Evolutionary conservation across 768 basidiomycete genomes (phyloP).

Genomic region (Pisolithus albus): DNA sequence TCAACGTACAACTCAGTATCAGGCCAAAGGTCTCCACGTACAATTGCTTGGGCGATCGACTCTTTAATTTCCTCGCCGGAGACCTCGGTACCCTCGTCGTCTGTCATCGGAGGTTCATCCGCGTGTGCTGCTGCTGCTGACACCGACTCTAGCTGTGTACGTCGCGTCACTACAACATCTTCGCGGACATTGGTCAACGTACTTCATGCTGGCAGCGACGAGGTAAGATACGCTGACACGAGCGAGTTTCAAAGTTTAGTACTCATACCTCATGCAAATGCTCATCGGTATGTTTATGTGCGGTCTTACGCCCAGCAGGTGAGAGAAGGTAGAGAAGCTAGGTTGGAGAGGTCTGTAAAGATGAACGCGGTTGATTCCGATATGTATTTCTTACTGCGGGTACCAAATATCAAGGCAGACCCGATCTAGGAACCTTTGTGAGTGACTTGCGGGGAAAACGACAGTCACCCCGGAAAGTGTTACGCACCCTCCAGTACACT

Average conservation of each 20-base stretch:
- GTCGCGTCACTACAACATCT: background rate
- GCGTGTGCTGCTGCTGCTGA: conserved; percentile 14
- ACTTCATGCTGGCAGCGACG: conserved; percentile 15
- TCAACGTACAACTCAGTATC: conserved; percentile 2
- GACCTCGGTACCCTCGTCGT: conserved; percentile 27
- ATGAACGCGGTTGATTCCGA: background rate
- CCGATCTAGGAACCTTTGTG: conserved; percentile 16
- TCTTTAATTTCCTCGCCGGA: conserved; percentile 26
- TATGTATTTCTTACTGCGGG: conserved; percentile 18
- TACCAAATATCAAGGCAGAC: conserved; percentile 27
- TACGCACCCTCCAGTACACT: conserved; percentile 26
- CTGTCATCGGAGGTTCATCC: conserved; percentile 12
- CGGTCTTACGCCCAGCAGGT: conserved; percentile 20
- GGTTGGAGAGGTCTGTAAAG: background rate
- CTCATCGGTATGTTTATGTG: conserved; percentile 15
- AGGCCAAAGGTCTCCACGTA: conserved; percentile 10
- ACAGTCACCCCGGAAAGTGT: background rate
- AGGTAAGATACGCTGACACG: conserved; percentile 8
- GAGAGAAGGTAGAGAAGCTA: conserved; percentile 29
- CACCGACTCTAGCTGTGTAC: conserved; percentile 3
- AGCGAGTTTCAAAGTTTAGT: background rate
- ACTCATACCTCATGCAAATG: conserved; percentile 18
- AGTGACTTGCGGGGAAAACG: too few relatives aligned
- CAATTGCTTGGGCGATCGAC: conserved; percentile 21
- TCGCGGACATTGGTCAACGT: conserved; percentile 1